Evolutionary conservation across 192 early-diverging fungal species (phyloP).

Genomic region (Pilaira anomala): DNA sequence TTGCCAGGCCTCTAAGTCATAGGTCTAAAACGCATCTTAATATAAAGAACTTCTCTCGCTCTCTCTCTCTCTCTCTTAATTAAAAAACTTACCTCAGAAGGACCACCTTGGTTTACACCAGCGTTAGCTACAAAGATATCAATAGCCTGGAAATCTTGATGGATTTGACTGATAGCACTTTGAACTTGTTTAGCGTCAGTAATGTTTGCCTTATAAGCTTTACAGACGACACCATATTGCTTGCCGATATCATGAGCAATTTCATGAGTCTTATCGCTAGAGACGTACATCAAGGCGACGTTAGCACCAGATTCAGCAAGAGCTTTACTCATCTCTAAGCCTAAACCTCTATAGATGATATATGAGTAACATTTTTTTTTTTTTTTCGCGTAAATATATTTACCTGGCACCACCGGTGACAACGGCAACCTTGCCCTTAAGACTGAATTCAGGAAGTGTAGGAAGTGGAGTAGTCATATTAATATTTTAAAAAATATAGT

Average conservation of each 20-base stretch:
- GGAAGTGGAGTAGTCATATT: background rate
- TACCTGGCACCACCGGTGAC: constrained; percentile 37
- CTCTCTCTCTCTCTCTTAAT: background rate
- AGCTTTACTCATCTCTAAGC: constrained; percentile 34
- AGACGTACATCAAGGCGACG: constrained; percentile 37
- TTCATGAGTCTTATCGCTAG: constrained; percentile 27
- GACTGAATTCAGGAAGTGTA: constrained; percentile 29
- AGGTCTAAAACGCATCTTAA: constrained; percentile 11
- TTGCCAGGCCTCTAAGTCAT: constrained; percentile 23
- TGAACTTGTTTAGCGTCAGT: constrained; percentile 20
- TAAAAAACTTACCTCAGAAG: constrained; percentile 25
- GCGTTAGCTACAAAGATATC: constrained; percentile 39
- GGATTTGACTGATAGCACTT: constrained; percentile 25
- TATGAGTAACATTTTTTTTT: background rate
- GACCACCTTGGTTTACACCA: constrained; percentile 27
- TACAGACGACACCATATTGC: constrained; percentile 19
- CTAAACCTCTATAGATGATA: constrained; percentile 20
- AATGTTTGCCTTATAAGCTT: constrained; percentile 34
- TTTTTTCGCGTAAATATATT: background rate
- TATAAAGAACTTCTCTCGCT: background rate
- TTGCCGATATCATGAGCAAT: constrained; percentile 25
- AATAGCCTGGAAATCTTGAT: constrained; percentile 31
- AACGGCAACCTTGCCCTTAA: constrained; percentile 31
- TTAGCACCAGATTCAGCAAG: constrained; percentile 35
- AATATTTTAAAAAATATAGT: background rate